A percentile compares a stretch with the other conserved stretches of the same genome.
phyloP scores from a whole-genome alignment of 495 filamentous ascomycete genomes.

The Penicillium paxilli region DNA sequence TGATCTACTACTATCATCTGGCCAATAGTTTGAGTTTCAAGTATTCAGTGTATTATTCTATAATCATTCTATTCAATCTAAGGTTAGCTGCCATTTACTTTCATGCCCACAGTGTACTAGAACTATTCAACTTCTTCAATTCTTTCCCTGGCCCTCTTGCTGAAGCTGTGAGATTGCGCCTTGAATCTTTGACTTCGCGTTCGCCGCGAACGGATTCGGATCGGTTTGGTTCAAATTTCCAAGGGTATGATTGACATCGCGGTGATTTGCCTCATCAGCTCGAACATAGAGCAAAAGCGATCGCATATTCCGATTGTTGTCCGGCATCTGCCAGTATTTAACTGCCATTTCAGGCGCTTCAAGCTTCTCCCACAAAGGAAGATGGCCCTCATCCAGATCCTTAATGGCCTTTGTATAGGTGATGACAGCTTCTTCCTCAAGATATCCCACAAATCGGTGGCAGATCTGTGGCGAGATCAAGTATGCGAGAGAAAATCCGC shows the following conservation, averaged over 20 bases:
- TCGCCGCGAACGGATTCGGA: slow-evolving; percentile 84
- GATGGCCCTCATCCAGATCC: slow-evolving; percentile 79
- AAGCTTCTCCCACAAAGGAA: slow-evolving; percentile 80
- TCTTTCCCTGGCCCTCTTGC: slow-evolving; percentile 83
- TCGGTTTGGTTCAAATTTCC: slow-evolving; percentile 83
- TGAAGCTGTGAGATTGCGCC: slow-evolving; percentile 40
- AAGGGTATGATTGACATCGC: slow-evolving; percentile 95
- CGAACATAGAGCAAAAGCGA: slow-evolving; percentile 87
- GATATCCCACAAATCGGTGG: slow-evolving; percentile 94
- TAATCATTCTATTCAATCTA: not conserved
- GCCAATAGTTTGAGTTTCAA: too few relatives aligned
- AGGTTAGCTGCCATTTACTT: too few relatives aligned
- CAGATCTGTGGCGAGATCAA: slow-evolving; percentile 84
- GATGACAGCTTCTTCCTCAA: slow-evolving; percentile 95
- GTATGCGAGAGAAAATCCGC: slow-evolving; percentile 86
- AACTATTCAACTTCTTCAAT: not conserved
- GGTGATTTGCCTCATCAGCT: slow-evolving; percentile 91
- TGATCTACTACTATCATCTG: too few relatives aligned
- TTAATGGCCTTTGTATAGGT: slow-evolving; percentile 87
- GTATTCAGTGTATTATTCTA: too few relatives aligned
- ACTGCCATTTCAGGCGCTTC: slow-evolving; percentile 85
- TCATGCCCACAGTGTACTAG: too few relatives aligned
- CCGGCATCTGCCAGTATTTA: slow-evolving; percentile 90
- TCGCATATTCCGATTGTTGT: slow-evolving; percentile 75
- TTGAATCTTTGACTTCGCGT: slow-evolving; percentile 66